Conservation (phyloP, 345 rosid species). For the Acer yangbiense region DNA sequence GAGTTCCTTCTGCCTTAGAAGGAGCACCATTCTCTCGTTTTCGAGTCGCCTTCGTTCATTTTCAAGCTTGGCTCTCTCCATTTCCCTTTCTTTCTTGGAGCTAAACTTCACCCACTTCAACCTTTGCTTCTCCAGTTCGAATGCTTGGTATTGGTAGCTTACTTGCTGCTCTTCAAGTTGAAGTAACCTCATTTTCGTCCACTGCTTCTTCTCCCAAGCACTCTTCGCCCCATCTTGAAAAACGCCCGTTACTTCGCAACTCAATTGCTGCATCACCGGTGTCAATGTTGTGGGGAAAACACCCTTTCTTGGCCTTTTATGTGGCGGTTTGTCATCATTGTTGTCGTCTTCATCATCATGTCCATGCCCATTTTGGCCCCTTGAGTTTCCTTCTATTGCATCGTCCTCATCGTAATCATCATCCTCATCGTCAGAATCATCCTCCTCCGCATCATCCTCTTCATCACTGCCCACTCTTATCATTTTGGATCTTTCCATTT, state of each 20-base stretch:
- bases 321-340: conserved; percentile 24
- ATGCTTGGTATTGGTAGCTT: conserved; percentile 58
- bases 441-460: conserved; percentile 46
- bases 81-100: conserved; percentile 89
- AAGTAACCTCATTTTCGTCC: conserved; percentile 61
- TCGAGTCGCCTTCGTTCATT: conserved; percentile 69
- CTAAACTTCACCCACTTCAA: conserved; percentile 89
- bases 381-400: conserved; percentile 37
- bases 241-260: conserved; percentile 45
- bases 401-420: conserved; percentile 47
- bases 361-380: conserved; percentile 44
- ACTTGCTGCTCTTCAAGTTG: conserved; percentile 78
- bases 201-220: conserved; percentile 88
- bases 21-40: conserved; percentile 72
- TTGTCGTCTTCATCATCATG: conserved; percentile 47
- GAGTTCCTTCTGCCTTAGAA: conserved; percentile 67
- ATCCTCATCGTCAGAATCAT: conserved; percentile 37
- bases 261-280: conserved; percentile 47
- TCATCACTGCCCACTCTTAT: conserved; percentile 49
- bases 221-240: conserved; percentile 57
- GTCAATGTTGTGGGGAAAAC: conserved; percentile 20
- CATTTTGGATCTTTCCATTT: conserved; percentile 42
- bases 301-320: conserved; percentile 45
- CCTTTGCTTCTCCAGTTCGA: conserved; percentile 87
- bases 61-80: conserved; percentile 84